Evolutionary conservation across 1,284 basidiomycete species (phyloP).

Genomic region (Heterobasidion occidentale): DNA sequence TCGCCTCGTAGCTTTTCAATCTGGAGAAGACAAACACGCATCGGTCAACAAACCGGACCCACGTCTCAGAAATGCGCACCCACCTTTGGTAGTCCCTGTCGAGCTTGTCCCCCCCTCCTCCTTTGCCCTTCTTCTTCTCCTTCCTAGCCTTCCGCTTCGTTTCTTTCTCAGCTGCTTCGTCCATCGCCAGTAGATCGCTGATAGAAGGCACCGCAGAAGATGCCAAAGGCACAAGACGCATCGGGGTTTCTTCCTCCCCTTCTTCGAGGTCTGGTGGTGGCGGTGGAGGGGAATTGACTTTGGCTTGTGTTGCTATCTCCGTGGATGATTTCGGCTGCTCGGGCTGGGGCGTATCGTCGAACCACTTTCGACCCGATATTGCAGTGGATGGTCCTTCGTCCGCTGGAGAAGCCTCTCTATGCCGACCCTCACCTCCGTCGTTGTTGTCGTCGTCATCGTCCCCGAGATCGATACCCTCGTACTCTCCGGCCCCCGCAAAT

Average conservation of each 20-base stretch:
- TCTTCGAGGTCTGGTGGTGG: conserved; percentile 15
- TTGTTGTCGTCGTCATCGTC: conserved; percentile 38
- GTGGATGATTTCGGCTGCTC: conserved; percentile 4
- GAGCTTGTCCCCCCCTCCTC: conserved; percentile 32
- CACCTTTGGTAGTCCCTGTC: conserved; percentile 49
- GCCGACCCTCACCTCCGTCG: not conserved
- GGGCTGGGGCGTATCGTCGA: conserved; percentile 14
- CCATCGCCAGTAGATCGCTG: conserved; percentile 70
- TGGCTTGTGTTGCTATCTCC: conserved; percentile 8
- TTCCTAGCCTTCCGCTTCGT: conserved; percentile 65
- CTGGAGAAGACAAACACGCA: conserved; percentile 19
- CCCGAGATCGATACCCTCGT: conserved; percentile 59
- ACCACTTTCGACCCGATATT: conserved; percentile 7
- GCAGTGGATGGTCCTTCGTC: not conserved
- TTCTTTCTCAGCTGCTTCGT: conserved; percentile 52
- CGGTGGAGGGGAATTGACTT: conserved; percentile 10
- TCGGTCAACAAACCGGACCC: not conserved
- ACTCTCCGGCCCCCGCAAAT: conserved; percentile 82
- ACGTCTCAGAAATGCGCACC: conserved; percentile 1
- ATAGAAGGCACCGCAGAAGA: conserved; percentile 77
- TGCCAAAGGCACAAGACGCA: conserved; percentile 59
- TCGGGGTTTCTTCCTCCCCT: conserved; percentile 29
- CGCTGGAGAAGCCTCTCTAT: not conserved
- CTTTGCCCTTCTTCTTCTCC: conserved; percentile 59
- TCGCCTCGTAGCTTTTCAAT: conserved; percentile 46